Conservation (phyloP, 495 filamentous ascomycete genomes). For the Apiosordaria backusii region DNA sequence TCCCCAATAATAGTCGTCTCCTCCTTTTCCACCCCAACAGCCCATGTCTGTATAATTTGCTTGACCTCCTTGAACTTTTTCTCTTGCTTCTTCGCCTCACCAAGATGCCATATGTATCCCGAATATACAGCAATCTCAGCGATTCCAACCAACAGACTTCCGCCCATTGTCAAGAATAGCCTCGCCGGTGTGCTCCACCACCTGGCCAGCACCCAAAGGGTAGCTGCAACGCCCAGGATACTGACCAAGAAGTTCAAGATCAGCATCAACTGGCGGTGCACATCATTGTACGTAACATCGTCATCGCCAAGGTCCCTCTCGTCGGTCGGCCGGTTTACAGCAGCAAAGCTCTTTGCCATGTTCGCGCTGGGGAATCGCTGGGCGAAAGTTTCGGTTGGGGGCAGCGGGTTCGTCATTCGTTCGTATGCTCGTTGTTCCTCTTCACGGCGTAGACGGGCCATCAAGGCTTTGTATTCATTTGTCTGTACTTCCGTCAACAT, state of each 20-base stretch:
- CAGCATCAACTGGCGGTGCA: constrained; percentile 71
- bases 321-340: constrained; percentile 39
- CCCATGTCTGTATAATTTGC: constrained; percentile 64
- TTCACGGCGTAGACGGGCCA: constrained; percentile 76
- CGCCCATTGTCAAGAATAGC: constrained; percentile 65
- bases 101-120: constrained; percentile 76
- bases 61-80: constrained; percentile 66
- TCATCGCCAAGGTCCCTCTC: constrained; percentile 47
- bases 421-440: constrained; percentile 78
- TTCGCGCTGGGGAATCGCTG: constrained; percentile 52
- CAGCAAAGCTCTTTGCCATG: constrained; percentile 49
- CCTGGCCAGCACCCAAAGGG: constrained; percentile 68
- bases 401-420: constrained; percentile 62
- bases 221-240: constrained; percentile 63
- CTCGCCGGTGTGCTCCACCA: constrained; percentile 67
- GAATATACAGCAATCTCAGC: constrained; percentile 87
- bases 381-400: constrained; percentile 53
- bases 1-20: constrained; percentile 34
- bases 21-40: constrained; percentile 36
- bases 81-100: constrained; percentile 65
- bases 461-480: constrained; percentile 82
- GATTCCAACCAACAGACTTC: constrained; percentile 68
- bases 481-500: constrained; percentile 48
- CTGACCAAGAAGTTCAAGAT: constrained; percentile 73
- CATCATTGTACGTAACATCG: constrained; percentile 60